Percentiles rank a stretch among this genome's conserved stretches.
Evolutionary conservation across 441 rosid genomes (phyloP).

Genomic region (Biscutella laevigata): DNA sequence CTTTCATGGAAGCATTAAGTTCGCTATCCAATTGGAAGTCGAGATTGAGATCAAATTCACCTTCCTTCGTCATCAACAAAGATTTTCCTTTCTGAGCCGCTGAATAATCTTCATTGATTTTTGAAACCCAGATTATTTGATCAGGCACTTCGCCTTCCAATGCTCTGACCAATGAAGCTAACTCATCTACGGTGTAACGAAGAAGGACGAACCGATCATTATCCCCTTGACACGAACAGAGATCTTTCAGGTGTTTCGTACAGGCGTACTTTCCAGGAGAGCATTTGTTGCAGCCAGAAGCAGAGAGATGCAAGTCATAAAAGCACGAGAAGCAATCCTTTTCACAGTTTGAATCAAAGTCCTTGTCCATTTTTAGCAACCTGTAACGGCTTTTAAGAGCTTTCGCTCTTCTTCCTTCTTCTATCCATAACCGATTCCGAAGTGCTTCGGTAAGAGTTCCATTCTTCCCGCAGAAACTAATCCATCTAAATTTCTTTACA

Average conservation of each 20-base stretch:
- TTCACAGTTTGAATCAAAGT: conserved; percentile 40
- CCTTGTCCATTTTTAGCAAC: conserved; percentile 39
- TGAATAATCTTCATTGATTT: background rate
- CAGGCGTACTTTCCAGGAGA: conserved; percentile 51
- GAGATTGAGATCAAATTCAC: conserved; percentile 39
- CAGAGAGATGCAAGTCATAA: conserved; percentile 69
- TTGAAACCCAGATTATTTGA: conserved; percentile 32
- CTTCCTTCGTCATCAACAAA: background rate
- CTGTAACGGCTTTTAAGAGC: conserved; percentile 33
- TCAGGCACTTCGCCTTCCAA: conserved; percentile 51
- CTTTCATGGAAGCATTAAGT: background rate
- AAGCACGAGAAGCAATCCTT: conserved; percentile 65
- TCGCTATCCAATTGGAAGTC: conserved; percentile 21
- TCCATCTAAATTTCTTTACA: conserved; percentile 41
- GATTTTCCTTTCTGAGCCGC: background rate
- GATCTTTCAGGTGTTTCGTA: conserved; percentile 38
- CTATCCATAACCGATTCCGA: conserved; percentile 50
- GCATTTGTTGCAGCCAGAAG: conserved; percentile 58
- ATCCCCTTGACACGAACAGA: conserved; percentile 52
- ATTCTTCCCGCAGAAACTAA: conserved; percentile 53
- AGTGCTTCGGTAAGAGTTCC: conserved; percentile 58
- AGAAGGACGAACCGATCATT: conserved; percentile 34
- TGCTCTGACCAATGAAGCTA: conserved; percentile 44
- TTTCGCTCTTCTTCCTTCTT: conserved; percentile 41
- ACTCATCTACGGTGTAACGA: conserved; percentile 47